Conservation (phyloP, 1,284 basidiomycete species). For the Schizopora paradoxa region DNA sequence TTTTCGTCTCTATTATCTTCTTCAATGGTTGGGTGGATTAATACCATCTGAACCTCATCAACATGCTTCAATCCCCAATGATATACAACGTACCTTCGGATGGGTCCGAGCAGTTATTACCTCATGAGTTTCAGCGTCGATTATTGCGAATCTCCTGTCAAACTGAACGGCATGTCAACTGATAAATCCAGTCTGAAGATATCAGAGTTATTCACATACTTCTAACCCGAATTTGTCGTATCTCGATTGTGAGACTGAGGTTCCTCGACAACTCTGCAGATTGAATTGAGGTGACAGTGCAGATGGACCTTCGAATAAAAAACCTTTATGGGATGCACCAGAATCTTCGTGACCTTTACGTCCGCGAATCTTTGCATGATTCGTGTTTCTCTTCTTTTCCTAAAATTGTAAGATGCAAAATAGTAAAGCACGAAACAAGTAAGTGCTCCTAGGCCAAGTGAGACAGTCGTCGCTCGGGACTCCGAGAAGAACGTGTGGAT, state of each 20-base stretch:
- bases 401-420: too few species aligned
- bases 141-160: slow-evolving; percentile 65
- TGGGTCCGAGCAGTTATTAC: slow-evolving; percentile 63
- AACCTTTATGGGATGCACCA: slow-evolving; percentile 68
- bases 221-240: slow-evolving; percentile 63
- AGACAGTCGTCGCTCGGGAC: too few species aligned
- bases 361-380: too few species aligned
- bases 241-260: slow-evolving; percentile 46
- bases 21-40: slow-evolving; percentile 54
- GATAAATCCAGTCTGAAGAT: slow-evolving; percentile 2
- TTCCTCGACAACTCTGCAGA: slow-evolving; percentile 56
- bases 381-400: too few species aligned
- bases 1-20: slow-evolving; percentile 38
- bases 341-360: slow-evolving; percentile 52
- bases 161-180: slow-evolving; percentile 36
- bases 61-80: not conserved
- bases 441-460: too few species aligned
- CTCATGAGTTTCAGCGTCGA: slow-evolving; percentile 46
- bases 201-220: slow-evolving; percentile 33
- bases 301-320: slow-evolving; percentile 14
- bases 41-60: slow-evolving; percentile 48
- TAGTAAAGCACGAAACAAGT: too few species aligned
- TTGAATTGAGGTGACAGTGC: slow-evolving; percentile 10
- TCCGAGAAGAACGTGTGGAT: too few species aligned
- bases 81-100: slow-evolving; percentile 41